These are phyloP conservation scores for Pestalotiopsis sp. DNA, from an alignment of 2,329 filamentous ascomycete genomes.

Conservation along the genomic window DNA sequence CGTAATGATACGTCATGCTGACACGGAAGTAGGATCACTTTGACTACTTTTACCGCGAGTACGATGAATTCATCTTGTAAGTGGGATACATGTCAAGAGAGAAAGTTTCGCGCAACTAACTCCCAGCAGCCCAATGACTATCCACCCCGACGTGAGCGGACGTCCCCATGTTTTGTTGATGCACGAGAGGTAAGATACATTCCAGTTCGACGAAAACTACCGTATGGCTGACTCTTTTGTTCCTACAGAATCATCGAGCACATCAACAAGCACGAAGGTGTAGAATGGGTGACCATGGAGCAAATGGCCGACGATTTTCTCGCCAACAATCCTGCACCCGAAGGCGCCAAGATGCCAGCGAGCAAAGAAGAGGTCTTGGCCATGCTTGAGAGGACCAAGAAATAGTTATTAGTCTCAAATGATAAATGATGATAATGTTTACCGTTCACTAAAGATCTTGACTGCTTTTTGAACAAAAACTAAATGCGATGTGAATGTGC, in stretches of 20 bases:
- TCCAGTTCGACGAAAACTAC: not conserved
- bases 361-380: slow-evolving; percentile 9
- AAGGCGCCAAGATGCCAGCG: slow-evolving; percentile 10
- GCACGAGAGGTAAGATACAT: slow-evolving; percentile 62
- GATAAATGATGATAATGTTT: not conserved
- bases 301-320: slow-evolving; percentile 71
- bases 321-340: not conserved
- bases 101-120: not conserved
- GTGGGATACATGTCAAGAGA: not conserved
- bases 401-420: not conserved
- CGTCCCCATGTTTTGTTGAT: slow-evolving; percentile 73
- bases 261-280: slow-evolving; percentile 43
- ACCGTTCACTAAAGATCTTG: not conserved
- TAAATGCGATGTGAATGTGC: too few relatives aligned
- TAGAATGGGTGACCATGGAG: slow-evolving; percentile 33
- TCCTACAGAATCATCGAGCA: slow-evolving; percentile 22
- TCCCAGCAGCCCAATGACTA: slow-evolving; percentile 61
- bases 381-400: slow-evolving; percentile 6
- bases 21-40: slow-evolving; percentile 47
- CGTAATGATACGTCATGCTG: not conserved
- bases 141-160: slow-evolving; percentile 75
- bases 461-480: not conserved
- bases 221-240: too few relatives aligned
- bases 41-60: slow-evolving; percentile 75
- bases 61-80: slow-evolving; percentile 74